Evolutionary conservation across 148 eudicot species (phyloP), one percentile per base, ranked within the genome.

Genomic region (Fagopyrum homotropicum): DNA sequence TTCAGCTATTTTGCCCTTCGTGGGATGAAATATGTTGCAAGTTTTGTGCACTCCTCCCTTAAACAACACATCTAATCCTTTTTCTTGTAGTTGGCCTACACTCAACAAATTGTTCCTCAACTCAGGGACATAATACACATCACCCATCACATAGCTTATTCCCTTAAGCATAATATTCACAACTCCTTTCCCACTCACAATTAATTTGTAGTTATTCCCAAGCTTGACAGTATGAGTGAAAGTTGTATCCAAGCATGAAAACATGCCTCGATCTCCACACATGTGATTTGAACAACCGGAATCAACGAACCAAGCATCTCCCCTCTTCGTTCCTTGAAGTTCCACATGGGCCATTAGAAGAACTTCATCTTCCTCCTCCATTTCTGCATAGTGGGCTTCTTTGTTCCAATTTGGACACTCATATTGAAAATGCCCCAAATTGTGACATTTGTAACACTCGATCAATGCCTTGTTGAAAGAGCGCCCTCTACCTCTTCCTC

Each of bases 241-340:
- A 6, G 5, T 43, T 11, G 30, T 48, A 9, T 77, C 75, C n/a
- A 72, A 50, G 1, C 40, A 16, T 10, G 55, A 72, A 16, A 77
- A 72, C 51, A 71, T 40, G 7, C 15, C 52, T 43, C 55, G 44
- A 5, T 56, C 71, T 1, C 79, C 79, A 45, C 75, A 71, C 79
- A 77, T 72, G 26, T 77, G 79, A 26, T 72, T 77, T 44, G 45
- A 6, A 44, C 75, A 77, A 15, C 79, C 79, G n/a, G 69, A 56
- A 15, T 72, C 75, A 15, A 71, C 11, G 44, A 71, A 72, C 75
- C 44, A 72, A 1, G 72, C 29, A 30, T 76, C 56, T 22, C 45
- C 44, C 57, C 45, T 68, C 22, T 61, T 50, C 4, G 16, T 43
- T 4, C 61, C 77, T 45, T 59, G 50, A 75, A 59, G 22, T 30